phyloP scores from a whole-genome alignment of 2,329 filamentous ascomycete species.

The Fusarium pseudonygamai region DNA sequence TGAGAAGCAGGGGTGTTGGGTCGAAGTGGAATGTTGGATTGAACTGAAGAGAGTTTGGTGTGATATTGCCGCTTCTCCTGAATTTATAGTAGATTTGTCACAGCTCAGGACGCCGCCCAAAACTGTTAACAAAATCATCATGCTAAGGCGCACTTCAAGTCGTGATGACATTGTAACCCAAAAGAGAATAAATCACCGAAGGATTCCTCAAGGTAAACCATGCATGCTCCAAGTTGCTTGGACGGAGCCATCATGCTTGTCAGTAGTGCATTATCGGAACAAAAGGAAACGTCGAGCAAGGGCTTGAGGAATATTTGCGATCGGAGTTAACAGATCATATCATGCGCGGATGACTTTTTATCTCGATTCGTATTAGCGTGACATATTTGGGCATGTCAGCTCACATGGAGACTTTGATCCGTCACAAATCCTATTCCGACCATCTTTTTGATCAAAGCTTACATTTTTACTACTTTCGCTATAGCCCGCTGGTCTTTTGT shows the following conservation, averaged over 20 bases:
- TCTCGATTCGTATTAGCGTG: slow-evolving; percentile 3
- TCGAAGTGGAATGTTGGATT: not conserved
- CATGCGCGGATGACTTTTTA: slow-evolving; percentile 5
- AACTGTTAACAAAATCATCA: too few relatives aligned
- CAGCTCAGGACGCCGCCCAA: too few relatives aligned
- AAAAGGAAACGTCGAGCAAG: not conserved
- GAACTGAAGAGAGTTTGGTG: not conserved
- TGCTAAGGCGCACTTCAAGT: not conserved
- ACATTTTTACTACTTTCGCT: not conserved
- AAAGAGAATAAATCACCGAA: not conserved
- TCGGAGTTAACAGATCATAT: not conserved
- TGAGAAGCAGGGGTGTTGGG: accelerated
- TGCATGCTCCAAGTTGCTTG: not conserved
- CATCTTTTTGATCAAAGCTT: not conserved
- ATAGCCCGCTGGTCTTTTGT: not conserved
- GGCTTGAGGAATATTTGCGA: not conserved
- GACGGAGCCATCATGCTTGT: not conserved
- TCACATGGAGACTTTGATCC: not conserved
- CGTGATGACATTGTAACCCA: not conserved
- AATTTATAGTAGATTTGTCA: not conserved
- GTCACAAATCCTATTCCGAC: not conserved
- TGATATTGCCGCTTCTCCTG: not conserved
- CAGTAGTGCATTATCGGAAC: not conserved
- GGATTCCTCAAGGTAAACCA: not conserved
- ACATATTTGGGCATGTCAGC: not conserved